These are phyloP conservation scores for Brachypodium distachyon DNA, from an alignment of 202 grass and related monocot species.

Conservation along the genomic window DNA sequence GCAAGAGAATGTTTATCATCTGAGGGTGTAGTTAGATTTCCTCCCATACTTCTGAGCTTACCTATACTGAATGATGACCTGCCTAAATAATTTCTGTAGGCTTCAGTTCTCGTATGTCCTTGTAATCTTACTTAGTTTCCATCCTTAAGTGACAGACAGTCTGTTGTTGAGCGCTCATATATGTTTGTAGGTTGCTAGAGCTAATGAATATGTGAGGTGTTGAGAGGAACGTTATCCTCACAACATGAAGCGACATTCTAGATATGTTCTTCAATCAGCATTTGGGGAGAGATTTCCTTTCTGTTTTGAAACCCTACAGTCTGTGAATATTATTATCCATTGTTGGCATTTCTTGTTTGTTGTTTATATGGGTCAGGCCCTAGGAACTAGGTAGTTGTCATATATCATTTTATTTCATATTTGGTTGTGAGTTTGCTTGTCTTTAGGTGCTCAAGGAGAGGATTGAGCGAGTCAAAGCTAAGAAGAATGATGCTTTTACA, in stretches of 20 bases:
- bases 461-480: slow-evolving; percentile 67
- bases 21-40: background rate
- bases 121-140: background rate
- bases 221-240: background rate
- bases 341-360: background rate
- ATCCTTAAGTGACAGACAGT: background rate
- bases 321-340: background rate
- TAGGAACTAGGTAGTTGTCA: background rate
- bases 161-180: background rate
- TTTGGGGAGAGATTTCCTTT: background rate
- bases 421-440: background rate
- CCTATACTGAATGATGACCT: background rate
- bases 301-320: background rate
- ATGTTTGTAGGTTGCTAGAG: background rate
- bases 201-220: background rate
- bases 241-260: background rate
- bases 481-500: slow-evolving; percentile 51
- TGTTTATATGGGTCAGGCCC: background rate
- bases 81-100: background rate
- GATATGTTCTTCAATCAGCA: background rate
- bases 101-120: background rate
- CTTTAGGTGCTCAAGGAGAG: slow-evolving; percentile 80
- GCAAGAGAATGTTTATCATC: background rate
- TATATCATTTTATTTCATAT: background rate
- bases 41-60: background rate